Base-by-base conservation (phyloP, 176 grass and related monocot species). In the Pontederia crassipes region DNA sequence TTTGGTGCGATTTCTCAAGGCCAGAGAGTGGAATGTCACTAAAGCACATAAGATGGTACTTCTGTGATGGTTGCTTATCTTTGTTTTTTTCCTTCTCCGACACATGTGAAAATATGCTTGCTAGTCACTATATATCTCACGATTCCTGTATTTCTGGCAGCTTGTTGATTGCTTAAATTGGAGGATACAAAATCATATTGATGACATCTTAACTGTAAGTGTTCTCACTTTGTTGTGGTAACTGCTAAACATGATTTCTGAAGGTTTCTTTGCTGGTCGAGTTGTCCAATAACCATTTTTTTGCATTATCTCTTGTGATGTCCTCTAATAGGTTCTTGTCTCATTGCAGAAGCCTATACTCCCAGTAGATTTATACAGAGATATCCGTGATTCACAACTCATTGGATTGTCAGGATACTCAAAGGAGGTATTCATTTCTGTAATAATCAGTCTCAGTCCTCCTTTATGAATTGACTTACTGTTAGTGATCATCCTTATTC, bases 41-140 rank as follows among this genome's bases (percentile, higher is more conserved):
- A 96, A 82, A 88, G 80, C 83, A 52, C 73, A 96, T 60, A 90
- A 96, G 83, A 96, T 96, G 92, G 92, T 90, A 81, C 79, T 12
- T 66, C 26, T 3, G 65, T 73, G 49, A 10, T n/a, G 13, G 62
- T 10, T 11, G 71, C 53, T 65, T 77, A 8, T 67, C 49, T 48
- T 27, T 62, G 17, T 8, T 53, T 56, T 47, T 61, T 52, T 45
- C 20, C 20, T 12, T 26, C 53, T 77, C 18, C 32, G 5, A 48
- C 45, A 35, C 11, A 11, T 48, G 45, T 17, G 8, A 48, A 18
- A 20, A 0, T 4, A 20, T 8, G 3, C 10, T 64, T 4, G 6
- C 32, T 40, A 2, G 10, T 48, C 48, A 64, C 48, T 18, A n/a
- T 64, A 7, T 18, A 49, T 18, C 47, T 48, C 45, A 64, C 18